Conservation (phyloP, 345 rosid genomes). For the Brassica rapa region DNA sequence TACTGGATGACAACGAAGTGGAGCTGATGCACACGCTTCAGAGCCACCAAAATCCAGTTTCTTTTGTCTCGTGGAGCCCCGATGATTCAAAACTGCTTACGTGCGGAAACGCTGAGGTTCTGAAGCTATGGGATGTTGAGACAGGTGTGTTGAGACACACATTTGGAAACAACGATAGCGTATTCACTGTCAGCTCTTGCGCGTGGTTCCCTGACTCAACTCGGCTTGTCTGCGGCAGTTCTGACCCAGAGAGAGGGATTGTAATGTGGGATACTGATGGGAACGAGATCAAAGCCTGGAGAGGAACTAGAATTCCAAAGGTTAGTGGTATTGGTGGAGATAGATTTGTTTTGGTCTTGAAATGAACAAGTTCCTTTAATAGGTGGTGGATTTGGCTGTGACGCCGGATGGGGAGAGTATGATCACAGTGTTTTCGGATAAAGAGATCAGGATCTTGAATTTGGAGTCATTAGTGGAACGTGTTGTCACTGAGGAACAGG, state of each 20-base stretch:
- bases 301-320: constrained; percentile 77
- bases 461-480: constrained; percentile 63
- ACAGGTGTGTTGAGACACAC: constrained; percentile 86
- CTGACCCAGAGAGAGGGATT: constrained; percentile 79
- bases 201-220: constrained; percentile 97
- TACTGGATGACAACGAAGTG: constrained; percentile 61
- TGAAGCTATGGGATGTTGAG: constrained; percentile 92
- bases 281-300: constrained; percentile 82
- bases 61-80: constrained; percentile 90
- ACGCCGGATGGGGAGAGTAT: constrained; percentile 81
- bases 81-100: constrained; percentile 79
- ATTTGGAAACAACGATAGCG: constrained; percentile 69
- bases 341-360: not conserved
- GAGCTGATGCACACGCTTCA: constrained; percentile 55
- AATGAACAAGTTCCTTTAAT: not conserved
- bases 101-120: constrained; percentile 78
- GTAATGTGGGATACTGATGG: constrained; percentile 88
- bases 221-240: constrained; percentile 84
- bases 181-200: constrained; percentile 84
- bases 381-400: constrained; percentile 70
- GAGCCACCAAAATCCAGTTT: constrained; percentile 80
- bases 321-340: constrained; percentile 36
- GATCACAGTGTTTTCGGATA: constrained; percentile 58
- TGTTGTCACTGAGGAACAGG: constrained; percentile 65
- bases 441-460: constrained; percentile 63